A percentile compares a stretch with the other conserved stretches of the same genome.
phyloP scores from a whole-genome alignment of 1,139 yeast species.

The Pichia norvegensis region DNA sequence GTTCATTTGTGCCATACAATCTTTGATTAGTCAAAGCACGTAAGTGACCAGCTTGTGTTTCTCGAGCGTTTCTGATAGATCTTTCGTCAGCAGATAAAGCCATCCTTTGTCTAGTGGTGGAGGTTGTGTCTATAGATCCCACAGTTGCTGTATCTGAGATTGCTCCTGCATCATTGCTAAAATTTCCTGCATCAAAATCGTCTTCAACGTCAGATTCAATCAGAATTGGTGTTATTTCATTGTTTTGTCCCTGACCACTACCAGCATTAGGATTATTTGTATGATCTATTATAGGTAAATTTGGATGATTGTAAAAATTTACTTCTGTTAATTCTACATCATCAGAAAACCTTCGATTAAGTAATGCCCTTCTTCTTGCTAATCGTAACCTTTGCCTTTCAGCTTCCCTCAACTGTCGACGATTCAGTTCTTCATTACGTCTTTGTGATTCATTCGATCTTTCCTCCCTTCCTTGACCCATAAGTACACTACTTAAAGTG shows the following conservation, averaged over 20 bases:
- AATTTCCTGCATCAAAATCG: background rate
- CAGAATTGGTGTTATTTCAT: conserved; percentile 3
- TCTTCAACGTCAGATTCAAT: conserved; percentile 13
- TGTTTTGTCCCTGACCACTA: background rate
- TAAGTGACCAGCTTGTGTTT: conserved; percentile 4
- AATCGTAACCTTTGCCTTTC: conserved; percentile 1
- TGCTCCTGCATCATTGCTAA: background rate
- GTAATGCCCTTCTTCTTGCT: background rate
- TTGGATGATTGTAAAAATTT: conserved; percentile 7
- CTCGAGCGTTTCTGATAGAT: conserved; percentile 3
- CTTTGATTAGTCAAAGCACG: background rate
- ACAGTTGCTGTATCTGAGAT: conserved; percentile 6
- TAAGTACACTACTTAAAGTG: background rate
- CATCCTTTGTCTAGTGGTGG: background rate
- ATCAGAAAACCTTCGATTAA: background rate
- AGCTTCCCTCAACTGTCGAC: background rate
- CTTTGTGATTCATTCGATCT: background rate
- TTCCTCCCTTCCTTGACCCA: background rate
- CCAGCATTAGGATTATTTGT: background rate
- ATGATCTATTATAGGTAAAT: conserved; percentile 6
- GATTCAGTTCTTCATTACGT: background rate
- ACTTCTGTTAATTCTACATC: background rate
- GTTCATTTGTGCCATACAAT: conserved; percentile 2
- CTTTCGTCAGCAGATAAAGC: conserved; percentile 7
- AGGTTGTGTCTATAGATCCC: conserved; percentile 3